Conservation (phyloP, 768 basidiomycete species). For the Suillus subluteus region DNA sequence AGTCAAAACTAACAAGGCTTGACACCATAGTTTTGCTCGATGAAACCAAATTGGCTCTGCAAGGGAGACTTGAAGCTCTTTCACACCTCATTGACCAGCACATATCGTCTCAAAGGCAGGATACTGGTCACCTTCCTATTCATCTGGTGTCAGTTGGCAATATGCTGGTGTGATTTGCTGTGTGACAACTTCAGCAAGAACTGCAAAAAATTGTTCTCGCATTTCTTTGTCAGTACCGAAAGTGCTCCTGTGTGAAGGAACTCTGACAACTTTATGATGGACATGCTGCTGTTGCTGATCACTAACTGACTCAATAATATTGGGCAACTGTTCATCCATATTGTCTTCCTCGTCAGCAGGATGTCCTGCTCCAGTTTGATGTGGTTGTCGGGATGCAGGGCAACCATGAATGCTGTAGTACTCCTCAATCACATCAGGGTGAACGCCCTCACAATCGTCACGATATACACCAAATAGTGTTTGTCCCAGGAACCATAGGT, state of each 20-base stretch:
- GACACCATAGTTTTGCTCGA: neutral
- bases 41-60: neutral
- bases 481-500: constrained; percentile 21
- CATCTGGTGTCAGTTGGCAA: constrained; percentile 17
- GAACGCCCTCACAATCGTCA: constrained; percentile 19
- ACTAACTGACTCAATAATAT: neutral
- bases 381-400: neutral
- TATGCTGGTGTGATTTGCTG: constrained; percentile 12
- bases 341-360: constrained; percentile 3
- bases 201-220: constrained; percentile 1
- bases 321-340: neutral
- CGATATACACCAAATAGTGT: constrained; percentile 13
- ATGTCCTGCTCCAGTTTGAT: constrained; percentile 16
- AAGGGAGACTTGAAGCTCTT: neutral
- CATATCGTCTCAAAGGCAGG: neutral
- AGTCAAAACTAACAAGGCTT: no score
- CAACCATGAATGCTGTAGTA: constrained; percentile 18
- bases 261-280: neutral
- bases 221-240: constrained; percentile 14
- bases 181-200: constrained; percentile 1
- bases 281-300: constrained; percentile 10
- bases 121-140: constrained; percentile 20
- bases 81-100: neutral
- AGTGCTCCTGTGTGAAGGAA: constrained; percentile 13
- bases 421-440: constrained; percentile 20